phyloP scores from a whole-genome alignment of 2,329 filamentous ascomycete genomes.

The Chaetomium sp. region DNA sequence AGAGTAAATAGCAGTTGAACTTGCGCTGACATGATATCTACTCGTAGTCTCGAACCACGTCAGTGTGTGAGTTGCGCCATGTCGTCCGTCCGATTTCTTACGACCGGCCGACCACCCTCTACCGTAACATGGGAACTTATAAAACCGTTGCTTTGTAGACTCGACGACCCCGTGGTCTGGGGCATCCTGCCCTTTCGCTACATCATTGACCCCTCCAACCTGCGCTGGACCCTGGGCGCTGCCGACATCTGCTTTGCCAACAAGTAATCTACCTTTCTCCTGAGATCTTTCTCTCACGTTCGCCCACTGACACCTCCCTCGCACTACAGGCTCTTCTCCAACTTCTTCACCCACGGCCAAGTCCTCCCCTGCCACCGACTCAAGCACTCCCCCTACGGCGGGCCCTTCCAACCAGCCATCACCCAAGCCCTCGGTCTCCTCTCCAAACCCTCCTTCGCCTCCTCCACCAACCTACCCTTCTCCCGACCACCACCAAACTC shows the following conservation, averaged over 20 bases:
- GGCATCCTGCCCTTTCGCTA: constrained; percentile 75
- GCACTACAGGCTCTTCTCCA: constrained; percentile 55
- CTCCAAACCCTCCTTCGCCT: constrained; percentile 29
- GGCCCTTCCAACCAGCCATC: constrained; percentile 84
- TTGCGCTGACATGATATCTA: constrained; percentile 2
- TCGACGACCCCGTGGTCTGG: constrained; percentile 95
- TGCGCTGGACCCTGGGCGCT: constrained; percentile 84
- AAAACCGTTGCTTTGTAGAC: constrained; percentile 44
- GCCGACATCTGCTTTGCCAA: constrained; percentile 95
- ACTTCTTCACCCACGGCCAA: constrained; percentile 86
- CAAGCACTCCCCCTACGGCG: constrained; percentile 71
- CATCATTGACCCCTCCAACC: constrained; percentile 62
- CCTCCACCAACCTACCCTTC: constrained; percentile 45
- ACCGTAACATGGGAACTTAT: not conserved
- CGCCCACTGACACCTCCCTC: not conserved
- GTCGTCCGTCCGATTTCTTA: not conserved
- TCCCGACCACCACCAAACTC: not conserved
- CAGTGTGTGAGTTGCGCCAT: constrained; percentile 55
- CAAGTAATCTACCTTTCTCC: constrained; percentile 45
- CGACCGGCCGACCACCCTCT: not conserved
- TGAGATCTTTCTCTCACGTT: not conserved
- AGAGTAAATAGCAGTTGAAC: not conserved
- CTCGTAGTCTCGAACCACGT: constrained; percentile 77
- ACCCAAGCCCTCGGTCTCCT: constrained; percentile 79
- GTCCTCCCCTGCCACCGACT: constrained; percentile 82